phyloP scores from a whole-genome alignment of 2,329 filamentous ascomycete genomes.

The Penicillium sp. region DNA sequence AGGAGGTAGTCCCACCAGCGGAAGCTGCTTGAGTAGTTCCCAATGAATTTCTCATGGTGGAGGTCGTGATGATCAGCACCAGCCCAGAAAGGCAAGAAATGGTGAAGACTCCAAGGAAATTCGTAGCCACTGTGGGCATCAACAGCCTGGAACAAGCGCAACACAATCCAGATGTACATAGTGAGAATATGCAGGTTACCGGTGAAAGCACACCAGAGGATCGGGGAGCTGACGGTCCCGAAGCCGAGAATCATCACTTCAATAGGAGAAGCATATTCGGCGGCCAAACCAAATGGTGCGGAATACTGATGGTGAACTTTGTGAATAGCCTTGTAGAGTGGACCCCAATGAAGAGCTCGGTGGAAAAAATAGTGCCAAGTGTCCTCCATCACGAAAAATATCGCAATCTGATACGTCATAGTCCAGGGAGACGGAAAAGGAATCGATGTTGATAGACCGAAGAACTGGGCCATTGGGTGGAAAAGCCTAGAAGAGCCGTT shows the following conservation, averaged over 20 bases:
- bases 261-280: constrained; percentile 94
- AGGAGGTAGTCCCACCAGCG: constrained; percentile 95
- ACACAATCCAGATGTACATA: constrained; percentile 93
- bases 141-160: constrained; percentile 92
- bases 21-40: constrained; percentile 96
- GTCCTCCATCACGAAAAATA: constrained; percentile 95
- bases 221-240: constrained; percentile 71
- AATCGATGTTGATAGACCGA: constrained; percentile 76
- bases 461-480: constrained; percentile 89
- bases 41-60: constrained; percentile 97
- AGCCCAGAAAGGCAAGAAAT: constrained; percentile 96
- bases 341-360: constrained; percentile 83
- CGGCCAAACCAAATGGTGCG: constrained; percentile 88
- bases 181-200: constrained; percentile 87
- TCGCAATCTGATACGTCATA: constrained; percentile 80
- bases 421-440: constrained; percentile 79
- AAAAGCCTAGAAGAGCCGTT: constrained; percentile 54
- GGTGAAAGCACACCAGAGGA: constrained; percentile 73
- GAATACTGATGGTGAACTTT: constrained; percentile 99
- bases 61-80: constrained; percentile 93
- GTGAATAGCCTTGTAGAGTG: constrained; percentile 92
- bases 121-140: constrained; percentile 97
- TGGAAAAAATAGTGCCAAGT: constrained; percentile 98
- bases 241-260: constrained; percentile 91
- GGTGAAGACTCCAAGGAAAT: constrained; percentile 92